phyloP scores from a whole-genome alignment of 1,284 basidiomycete species.

The Ustilago tritici region DNA sequence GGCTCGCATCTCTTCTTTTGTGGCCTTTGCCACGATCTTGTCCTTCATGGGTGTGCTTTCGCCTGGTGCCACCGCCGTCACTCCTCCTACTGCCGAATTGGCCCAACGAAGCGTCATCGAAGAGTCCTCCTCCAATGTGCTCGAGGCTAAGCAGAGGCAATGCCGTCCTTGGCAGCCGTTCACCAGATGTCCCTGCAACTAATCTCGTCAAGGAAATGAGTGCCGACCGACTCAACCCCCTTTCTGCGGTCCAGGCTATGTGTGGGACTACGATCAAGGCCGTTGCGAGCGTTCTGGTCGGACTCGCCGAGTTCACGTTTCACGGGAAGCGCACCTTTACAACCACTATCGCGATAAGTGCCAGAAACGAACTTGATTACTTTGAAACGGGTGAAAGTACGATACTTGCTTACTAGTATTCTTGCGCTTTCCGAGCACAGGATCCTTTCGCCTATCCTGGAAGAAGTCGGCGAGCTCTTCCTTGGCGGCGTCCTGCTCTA shows the following conservation, averaged over 20 bases:
- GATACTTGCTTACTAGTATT: too few relatives aligned
- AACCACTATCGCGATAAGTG: too few relatives aligned
- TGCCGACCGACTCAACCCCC: not conserved
- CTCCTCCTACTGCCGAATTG: slow-evolving; percentile 12
- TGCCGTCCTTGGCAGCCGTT: not conserved
- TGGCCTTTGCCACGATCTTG: slow-evolving; percentile 15
- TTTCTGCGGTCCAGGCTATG: not conserved
- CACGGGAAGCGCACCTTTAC: too few relatives aligned
- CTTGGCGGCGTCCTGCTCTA: too few relatives aligned
- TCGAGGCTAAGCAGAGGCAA: slow-evolving; percentile 2
- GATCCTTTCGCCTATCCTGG: too few relatives aligned
- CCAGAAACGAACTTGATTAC: too few relatives aligned
- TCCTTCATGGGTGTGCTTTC: slow-evolving; percentile 12
- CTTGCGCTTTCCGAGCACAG: too few relatives aligned
- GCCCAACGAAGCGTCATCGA: not conserved
- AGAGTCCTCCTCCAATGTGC: not conserved
- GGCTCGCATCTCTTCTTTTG: slow-evolving; percentile 33
- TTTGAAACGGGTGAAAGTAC: too few relatives aligned
- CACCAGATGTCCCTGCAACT: not conserved
- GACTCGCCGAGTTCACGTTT: too few relatives aligned
- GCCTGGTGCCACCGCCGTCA: slow-evolving; percentile 8
- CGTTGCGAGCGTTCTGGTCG: not conserved
- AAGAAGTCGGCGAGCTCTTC: too few relatives aligned
- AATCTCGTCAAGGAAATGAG: not conserved
- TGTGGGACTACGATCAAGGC: not conserved